Percentiles rank a stretch among this genome's conserved stretches.
phyloP scores from a whole-genome alignment of 2,329 filamentous ascomycete genomes.

The Verticillium dahliae region DNA sequence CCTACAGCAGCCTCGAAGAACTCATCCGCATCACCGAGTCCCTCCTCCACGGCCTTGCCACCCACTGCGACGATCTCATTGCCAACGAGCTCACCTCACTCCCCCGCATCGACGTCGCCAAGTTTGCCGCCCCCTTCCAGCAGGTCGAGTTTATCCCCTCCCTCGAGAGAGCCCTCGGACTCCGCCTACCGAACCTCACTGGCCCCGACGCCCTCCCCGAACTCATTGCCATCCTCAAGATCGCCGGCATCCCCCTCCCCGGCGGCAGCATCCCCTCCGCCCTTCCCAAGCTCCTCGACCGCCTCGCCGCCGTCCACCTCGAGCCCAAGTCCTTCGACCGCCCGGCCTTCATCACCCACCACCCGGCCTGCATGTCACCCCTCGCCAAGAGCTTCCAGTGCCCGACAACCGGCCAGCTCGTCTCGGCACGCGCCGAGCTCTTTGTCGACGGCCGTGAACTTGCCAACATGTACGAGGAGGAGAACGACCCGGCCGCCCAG shows the following conservation, averaged over 20 bases:
- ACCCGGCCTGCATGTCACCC: constrained; percentile 85
- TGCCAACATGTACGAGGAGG: constrained; percentile 97
- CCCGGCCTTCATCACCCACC: constrained; percentile 83
- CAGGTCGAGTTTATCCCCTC: constrained; percentile 76
- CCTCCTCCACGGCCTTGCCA: constrained; percentile 55
- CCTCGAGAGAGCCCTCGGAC: constrained; percentile 62
- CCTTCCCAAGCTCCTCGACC: constrained; percentile 68
- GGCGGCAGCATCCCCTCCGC: constrained; percentile 51
- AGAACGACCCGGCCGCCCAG: constrained; percentile 87
- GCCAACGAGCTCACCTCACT: constrained; percentile 36
- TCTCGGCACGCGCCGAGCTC: constrained; percentile 78
- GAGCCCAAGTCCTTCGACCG: constrained; percentile 63
- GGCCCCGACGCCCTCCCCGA: constrained; percentile 48
- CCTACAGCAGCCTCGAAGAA: constrained; percentile 70
- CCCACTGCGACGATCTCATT: constrained; percentile 40
- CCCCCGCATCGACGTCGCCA: constrained; percentile 37
- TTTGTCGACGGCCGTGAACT: constrained; percentile 77
- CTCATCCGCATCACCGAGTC: constrained; percentile 71
- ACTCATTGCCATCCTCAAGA: constrained; percentile 44
- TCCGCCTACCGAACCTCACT: constrained; percentile 58
- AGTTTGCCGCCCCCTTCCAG: constrained; percentile 50
- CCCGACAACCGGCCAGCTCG: constrained; percentile 58
- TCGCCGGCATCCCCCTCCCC: constrained; percentile 59
- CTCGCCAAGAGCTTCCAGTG: constrained; percentile 82
- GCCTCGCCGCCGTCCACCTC: constrained; percentile 67